Evolutionary conservation across 805 yeast species (phyloP).

Genomic region (Suhomyces faveliae): DNA sequence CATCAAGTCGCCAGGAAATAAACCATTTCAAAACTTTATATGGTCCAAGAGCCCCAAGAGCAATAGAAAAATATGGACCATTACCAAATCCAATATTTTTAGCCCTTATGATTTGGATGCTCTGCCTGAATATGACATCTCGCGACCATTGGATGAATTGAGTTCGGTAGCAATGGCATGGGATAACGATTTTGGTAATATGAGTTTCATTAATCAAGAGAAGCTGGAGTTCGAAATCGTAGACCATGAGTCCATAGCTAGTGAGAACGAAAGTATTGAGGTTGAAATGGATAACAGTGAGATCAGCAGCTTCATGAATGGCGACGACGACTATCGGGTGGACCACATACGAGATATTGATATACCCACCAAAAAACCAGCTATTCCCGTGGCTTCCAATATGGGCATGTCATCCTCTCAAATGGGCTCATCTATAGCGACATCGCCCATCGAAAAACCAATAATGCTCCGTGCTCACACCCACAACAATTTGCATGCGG

Average conservation of each 20-base stretch:
- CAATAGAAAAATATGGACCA: conserved; percentile 35
- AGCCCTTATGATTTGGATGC: conserved; percentile 33
- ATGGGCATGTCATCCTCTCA: conserved; percentile 2
- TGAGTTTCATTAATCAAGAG: conserved; percentile 54
- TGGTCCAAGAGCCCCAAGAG: conserved; percentile 33
- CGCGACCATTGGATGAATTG: conserved; percentile 48
- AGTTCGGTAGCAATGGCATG: conserved; percentile 55
- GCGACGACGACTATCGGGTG: conserved; percentile 4
- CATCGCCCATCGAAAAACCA: conserved; percentile 22
- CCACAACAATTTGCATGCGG: conserved; percentile 15
- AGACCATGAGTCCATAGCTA: conserved; percentile 11
- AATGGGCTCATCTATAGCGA: conserved; percentile 10
- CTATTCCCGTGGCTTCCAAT: conserved; percentile 16
- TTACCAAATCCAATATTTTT: conserved; percentile 40
- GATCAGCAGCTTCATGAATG: neutral
- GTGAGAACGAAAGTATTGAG: conserved; percentile 11
- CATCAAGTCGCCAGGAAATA: conserved; percentile 47
- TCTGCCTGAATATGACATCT: conserved; percentile 20
- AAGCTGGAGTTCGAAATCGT: conserved; percentile 38
- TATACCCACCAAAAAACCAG: conserved; percentile 6
- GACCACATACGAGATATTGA: conserved; percentile 3
- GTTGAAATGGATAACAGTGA: conserved; percentile 6
- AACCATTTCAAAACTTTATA: conserved; percentile 41
- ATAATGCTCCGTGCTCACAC: conserved; percentile 18
- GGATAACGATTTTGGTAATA: conserved; percentile 47